Percentiles rank a stretch among this genome's conserved stretches.
phyloP scores from a whole-genome alignment of 2,329 filamentous ascomycete species.

The Arachnopeziza araneosa region DNA sequence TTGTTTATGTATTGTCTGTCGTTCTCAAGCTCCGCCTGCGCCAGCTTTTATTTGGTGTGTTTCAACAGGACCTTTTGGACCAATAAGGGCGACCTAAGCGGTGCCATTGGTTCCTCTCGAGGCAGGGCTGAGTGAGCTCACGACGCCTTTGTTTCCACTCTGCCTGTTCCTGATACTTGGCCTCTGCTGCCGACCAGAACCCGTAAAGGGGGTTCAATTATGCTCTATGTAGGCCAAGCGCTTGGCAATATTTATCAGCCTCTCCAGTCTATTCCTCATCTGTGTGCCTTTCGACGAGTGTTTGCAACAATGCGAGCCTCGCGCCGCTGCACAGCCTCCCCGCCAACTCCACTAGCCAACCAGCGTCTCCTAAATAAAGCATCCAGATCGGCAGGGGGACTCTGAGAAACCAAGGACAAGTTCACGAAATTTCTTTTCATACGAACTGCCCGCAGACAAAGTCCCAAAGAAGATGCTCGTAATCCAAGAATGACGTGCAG shows the following conservation, averaged over 20 bases:
- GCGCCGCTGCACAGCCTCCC: not conserved
- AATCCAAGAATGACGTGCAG: not conserved
- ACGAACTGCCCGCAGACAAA: not conserved
- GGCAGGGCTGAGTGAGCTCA: not conserved
- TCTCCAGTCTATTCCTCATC: not conserved
- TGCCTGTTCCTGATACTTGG: not conserved
- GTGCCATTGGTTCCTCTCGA: not conserved
- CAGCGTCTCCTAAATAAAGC: not conserved
- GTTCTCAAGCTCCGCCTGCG: not conserved
- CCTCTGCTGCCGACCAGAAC: not conserved
- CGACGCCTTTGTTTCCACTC: not conserved
- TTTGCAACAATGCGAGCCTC: not conserved
- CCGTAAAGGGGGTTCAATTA: not conserved
- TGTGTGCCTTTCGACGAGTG: not conserved
- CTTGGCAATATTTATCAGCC: not conserved
- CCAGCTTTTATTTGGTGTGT: not conserved
- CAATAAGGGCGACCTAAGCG: not conserved
- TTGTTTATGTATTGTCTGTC: not conserved
- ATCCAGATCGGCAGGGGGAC: not conserved
- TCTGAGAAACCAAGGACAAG: not conserved
- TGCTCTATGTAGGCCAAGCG: not conserved
- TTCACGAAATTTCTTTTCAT: not conserved
- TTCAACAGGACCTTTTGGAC: not conserved
- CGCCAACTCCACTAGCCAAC: not conserved
- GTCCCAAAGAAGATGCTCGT: not conserved